These are phyloP conservation scores for Graphilbum sp. DNA, from an alignment of 2,329 filamentous ascomycete species.

Conservation along the genomic window DNA sequence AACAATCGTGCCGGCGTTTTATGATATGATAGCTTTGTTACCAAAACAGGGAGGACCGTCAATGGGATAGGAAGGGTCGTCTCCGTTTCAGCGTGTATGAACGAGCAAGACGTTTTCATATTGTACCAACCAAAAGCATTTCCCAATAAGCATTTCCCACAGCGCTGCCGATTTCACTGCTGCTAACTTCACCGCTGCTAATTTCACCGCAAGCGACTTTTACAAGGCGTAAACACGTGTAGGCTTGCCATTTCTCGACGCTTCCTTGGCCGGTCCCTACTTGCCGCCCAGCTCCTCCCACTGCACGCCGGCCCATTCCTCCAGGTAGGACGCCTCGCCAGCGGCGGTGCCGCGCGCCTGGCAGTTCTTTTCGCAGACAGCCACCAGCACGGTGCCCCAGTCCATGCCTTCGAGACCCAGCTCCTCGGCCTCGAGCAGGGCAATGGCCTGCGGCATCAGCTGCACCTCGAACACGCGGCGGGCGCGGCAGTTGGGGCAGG, in stretches of 20 bases:
- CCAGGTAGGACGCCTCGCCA: constrained; percentile 60
- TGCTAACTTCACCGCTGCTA: too few relatives aligned
- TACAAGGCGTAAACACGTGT: too few relatives aligned
- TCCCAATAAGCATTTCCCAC: too few relatives aligned
- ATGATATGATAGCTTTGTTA: background rate
- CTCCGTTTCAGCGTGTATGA: background rate
- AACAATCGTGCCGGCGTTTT: background rate
- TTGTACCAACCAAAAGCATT: too few relatives aligned
- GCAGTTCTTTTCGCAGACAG: constrained; percentile 71
- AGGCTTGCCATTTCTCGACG: background rate
- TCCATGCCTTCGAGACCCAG: constrained; percentile 76
- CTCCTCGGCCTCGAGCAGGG: constrained; percentile 68
- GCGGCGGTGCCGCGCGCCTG: constrained; percentile 37
- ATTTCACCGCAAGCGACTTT: too few relatives aligned
- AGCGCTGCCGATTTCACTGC: too few relatives aligned
- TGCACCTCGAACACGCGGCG: constrained; percentile 79
- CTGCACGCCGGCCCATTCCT: constrained; percentile 97
- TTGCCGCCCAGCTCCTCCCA: constrained; percentile 61
- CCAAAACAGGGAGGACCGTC: background rate
- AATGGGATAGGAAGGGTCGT: background rate
- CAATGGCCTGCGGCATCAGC: constrained; percentile 78
- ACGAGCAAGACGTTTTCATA: background rate
- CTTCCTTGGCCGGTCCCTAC: constrained; percentile 13
- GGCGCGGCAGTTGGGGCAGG: constrained; percentile 60
- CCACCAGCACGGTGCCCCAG: constrained; percentile 86